A percentile compares a stretch with the other conserved stretches of the same genome.
phyloP scores from a whole-genome alignment of 495 filamentous ascomycete species.

The Aspergillus taichungensis region DNA sequence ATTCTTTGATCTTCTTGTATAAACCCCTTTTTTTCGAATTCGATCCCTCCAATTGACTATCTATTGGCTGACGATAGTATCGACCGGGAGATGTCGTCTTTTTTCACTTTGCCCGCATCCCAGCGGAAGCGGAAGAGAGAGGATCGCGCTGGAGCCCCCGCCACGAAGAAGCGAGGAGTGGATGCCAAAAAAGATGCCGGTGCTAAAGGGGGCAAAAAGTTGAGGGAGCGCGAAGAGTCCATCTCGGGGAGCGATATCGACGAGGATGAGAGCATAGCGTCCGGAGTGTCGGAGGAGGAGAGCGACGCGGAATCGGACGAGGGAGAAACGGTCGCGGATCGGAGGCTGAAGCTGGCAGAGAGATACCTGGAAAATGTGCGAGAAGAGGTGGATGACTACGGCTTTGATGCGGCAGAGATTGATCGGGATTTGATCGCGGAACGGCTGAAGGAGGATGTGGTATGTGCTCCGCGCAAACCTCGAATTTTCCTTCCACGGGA shows the following conservation, averaged over 20 bases:
- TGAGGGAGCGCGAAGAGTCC: slow-evolving; percentile 45
- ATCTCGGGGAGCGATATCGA: slow-evolving; percentile 83
- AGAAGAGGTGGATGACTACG: slow-evolving; percentile 70
- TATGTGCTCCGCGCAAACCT: slow-evolving; percentile 22
- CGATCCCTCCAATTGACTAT: background rate
- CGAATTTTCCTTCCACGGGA: background rate
- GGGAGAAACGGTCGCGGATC: slow-evolving; percentile 79
- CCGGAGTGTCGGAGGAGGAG: slow-evolving; percentile 34
- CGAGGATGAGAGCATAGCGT: slow-evolving; percentile 42
- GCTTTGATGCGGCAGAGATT: slow-evolving; percentile 89
- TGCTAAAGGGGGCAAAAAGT: slow-evolving; percentile 14
- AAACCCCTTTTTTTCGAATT: background rate
- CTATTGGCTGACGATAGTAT: slow-evolving; percentile 1
- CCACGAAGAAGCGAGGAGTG: slow-evolving; percentile 49
- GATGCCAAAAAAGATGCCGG: slow-evolving; percentile 24
- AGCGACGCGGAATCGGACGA: slow-evolving; percentile 47
- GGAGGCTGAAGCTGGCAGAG: slow-evolving; percentile 80
- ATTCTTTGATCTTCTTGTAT: background rate
- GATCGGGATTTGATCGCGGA: slow-evolving; percentile 87
- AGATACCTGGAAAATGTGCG: slow-evolving; percentile 85
- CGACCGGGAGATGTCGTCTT: slow-evolving; percentile 58
- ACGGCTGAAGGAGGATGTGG: slow-evolving; percentile 79
- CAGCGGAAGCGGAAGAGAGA: slow-evolving; percentile 74
- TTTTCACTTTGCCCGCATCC: slow-evolving; percentile 70
- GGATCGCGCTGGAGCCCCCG: slow-evolving; percentile 37